These are phyloP conservation scores for Ganoderma leucocontextum DNA, from an alignment of 1,284 basidiomycete genomes.

Conservation along the genomic window DNA sequence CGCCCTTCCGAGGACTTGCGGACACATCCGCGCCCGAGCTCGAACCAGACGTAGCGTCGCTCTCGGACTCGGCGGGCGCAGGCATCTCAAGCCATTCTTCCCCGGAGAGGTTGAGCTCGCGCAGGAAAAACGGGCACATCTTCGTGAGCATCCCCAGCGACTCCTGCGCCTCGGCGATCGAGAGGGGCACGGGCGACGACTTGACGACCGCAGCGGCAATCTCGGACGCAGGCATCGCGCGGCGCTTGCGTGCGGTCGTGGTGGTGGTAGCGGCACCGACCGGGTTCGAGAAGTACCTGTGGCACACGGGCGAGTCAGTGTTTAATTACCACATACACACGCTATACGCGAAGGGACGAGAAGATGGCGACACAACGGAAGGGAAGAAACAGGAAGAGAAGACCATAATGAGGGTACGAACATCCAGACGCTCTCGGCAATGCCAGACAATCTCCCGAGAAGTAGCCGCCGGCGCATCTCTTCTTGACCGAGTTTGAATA, in stretches of 20 bases:
- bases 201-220: conserved; percentile 74
- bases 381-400: not conserved
- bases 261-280: conserved; percentile 55
- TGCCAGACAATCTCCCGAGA: conserved; percentile 75
- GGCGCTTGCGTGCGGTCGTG: conserved; percentile 68
- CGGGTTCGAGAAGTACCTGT: conserved; percentile 72
- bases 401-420: conserved; percentile 46
- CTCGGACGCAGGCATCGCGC: conserved; percentile 69
- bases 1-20: conserved; percentile 17
- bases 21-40: conserved; percentile 31
- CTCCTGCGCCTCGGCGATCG: conserved; percentile 76
- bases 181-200: conserved; percentile 81
- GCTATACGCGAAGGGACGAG: not conserved
- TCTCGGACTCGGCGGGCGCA: conserved; percentile 39
- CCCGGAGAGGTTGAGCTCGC: conserved; percentile 64
- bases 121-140: conserved; percentile 82
- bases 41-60: conserved; percentile 9
- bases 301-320: conserved; percentile 11
- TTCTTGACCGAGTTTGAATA: conserved; percentile 76
- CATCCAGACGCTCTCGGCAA: conserved; percentile 91
- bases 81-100: conserved; percentile 88
- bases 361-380: not conserved
- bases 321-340: not conserved
- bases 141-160: conserved; percentile 69
- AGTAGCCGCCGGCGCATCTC: conserved; percentile 77